phyloP scores from a whole-genome alignment of 129 eudicot species.

The Centrapalus pauciflorus region DNA sequence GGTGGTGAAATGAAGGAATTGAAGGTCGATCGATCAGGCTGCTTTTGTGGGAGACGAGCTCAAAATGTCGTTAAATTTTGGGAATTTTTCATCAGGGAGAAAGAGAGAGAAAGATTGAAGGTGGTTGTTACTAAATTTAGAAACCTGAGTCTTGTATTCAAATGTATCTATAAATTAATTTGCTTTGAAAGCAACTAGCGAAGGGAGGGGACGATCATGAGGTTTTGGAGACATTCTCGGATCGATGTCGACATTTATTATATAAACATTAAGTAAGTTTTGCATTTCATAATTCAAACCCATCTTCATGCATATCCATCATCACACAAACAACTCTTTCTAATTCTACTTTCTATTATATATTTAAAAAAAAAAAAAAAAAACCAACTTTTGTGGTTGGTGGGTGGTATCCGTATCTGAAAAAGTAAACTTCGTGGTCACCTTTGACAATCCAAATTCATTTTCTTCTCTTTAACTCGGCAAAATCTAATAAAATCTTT shows the following conservation, averaged over 20 bases:
- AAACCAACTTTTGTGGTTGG: too few species aligned
- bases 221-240: slow-evolving; percentile 23
- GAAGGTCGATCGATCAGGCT: too few species aligned
- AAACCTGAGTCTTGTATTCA: slow-evolving; percentile 17
- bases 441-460: too few species aligned
- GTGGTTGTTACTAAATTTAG: slow-evolving; percentile 25
- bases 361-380: too few species aligned
- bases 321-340: too few species aligned
- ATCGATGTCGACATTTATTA: neutral
- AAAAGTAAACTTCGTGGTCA: too few species aligned
- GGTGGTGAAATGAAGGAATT: neutral
- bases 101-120: slow-evolving; percentile 1
- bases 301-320: too few species aligned
- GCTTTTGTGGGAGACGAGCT: slow-evolving; percentile 20
- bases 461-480: too few species aligned
- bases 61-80: slow-evolving; percentile 1
- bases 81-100: slow-evolving; percentile 20
- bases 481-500: too few species aligned
- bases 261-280: neutral
- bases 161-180: neutral
- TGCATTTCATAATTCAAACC: too few species aligned
- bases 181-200: slow-evolving; percentile 7
- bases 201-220: slow-evolving; percentile 10
- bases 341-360: too few species aligned
- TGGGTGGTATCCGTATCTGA: too few species aligned